A percentile compares a stretch with the other conserved stretches of the same genome.
Conservation (phyloP, 352 stramenopile species). For the Globisporangium mamillatum region DNA sequence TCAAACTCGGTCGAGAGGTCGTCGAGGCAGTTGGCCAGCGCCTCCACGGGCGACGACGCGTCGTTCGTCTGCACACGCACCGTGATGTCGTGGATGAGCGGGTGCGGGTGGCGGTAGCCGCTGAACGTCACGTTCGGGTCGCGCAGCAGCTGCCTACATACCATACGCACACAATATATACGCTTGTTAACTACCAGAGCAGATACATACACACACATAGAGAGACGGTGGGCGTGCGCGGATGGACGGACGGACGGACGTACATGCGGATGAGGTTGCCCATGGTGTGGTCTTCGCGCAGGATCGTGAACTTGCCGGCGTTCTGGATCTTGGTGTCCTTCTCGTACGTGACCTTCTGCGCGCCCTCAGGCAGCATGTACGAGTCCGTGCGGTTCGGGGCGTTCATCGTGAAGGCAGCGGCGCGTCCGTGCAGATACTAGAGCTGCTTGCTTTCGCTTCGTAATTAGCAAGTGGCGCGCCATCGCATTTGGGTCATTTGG, state of each 20-base stretch:
- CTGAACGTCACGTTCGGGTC: conserved; percentile 90
- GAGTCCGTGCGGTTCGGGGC: conserved; percentile 78
- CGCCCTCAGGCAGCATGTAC: conserved; percentile 83
- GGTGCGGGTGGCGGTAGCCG: conserved; percentile 96
- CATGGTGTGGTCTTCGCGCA: conserved; percentile 98
- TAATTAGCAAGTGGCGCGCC: background rate
- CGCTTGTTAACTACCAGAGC: background rate
- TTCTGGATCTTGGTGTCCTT: conserved; percentile 97
- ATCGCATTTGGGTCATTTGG: background rate
- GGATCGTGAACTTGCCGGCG: conserved; percentile 96
- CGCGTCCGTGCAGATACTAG: background rate
- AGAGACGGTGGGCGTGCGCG: background rate
- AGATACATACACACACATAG: background rate
- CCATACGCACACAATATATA: background rate
- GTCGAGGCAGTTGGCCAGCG: conserved; percentile 78
- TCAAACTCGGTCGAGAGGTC: conserved; percentile 87
- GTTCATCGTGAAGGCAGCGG: conserved; percentile 54
- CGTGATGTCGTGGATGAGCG: conserved; percentile 94
- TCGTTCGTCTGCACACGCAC: conserved; percentile 93
- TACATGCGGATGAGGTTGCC: conserved; percentile 97
- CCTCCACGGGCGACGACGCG: conserved; percentile 77
- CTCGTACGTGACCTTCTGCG: conserved; percentile 93
- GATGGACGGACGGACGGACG: conserved; percentile 23
- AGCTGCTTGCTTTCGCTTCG: background rate
- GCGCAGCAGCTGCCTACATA: conserved; percentile 78